Conservation (phyloP, 2,329 filamentous ascomycete species). For the Bipolaris cookei region DNA sequence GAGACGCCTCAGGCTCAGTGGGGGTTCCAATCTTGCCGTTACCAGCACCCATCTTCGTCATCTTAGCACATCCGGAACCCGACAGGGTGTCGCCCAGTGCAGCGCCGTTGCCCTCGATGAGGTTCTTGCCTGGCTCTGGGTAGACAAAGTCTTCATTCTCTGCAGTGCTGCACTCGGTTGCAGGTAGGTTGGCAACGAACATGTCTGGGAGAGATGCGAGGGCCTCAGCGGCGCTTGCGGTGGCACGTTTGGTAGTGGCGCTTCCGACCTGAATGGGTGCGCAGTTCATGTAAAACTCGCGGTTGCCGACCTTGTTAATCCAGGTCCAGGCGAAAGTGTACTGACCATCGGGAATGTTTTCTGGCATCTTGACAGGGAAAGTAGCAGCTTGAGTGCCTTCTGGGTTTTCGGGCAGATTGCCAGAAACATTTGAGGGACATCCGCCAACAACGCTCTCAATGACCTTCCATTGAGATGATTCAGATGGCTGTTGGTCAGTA, state of each 20-base stretch:
- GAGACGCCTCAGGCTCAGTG: conserved; percentile 2
- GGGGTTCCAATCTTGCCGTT: conserved; percentile 39
- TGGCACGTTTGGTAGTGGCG: conserved; percentile 47
- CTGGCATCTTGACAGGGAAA: conserved; percentile 76
- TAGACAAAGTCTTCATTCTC: conserved; percentile 64
- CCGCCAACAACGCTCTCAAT: conserved; percentile 88
- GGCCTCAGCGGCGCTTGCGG: conserved; percentile 27
- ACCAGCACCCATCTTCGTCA: conserved; percentile 42
- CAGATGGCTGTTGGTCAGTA: conserved; percentile 71
- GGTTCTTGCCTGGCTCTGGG: conserved; percentile 67
- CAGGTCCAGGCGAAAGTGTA: conserved; percentile 91
- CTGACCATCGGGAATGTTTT: conserved; percentile 71
- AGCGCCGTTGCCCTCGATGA: conserved; percentile 47
- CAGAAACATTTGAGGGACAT: conserved; percentile 69
- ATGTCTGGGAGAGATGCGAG: conserved; percentile 72
- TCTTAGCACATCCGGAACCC: conserved; percentile 38
- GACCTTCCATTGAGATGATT: conserved; percentile 76
- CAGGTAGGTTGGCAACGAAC: conserved; percentile 73
- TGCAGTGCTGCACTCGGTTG: conserved; percentile 61
- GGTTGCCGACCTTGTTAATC: conserved; percentile 91
- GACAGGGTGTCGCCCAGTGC: conserved; percentile 39
- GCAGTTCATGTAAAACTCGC: conserved; percentile 99
- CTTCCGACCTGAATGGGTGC: conserved; percentile 71
- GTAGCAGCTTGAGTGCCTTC: conserved; percentile 61
- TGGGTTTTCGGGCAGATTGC: conserved; percentile 42